Evolutionary conservation across 2,329 filamentous ascomycete species (phyloP), one percentile per base, ranked within the genome.

Genomic region (Monosporascus sp.): DNA sequence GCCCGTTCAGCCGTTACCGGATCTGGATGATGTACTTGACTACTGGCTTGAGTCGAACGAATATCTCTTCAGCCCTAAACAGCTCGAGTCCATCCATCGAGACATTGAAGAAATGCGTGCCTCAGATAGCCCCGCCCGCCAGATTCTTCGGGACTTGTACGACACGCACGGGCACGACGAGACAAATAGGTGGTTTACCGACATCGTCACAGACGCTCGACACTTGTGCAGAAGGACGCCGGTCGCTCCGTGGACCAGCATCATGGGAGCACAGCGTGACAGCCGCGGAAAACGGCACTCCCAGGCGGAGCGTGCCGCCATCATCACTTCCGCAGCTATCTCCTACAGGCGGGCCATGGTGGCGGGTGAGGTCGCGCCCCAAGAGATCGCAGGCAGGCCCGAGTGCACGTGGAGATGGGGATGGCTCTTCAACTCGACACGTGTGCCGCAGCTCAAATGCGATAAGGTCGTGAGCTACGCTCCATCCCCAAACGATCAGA

Each of bases 341-440:
- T 50, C 52, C 11, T 53, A 34, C 41, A 53, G 45, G 34, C 40
- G 38, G 5, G 52, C 52, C 17, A 26, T 50, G 19, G 27, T n/a
- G 5, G 24, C 24, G 24, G 51, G 52, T 52, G 17, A 37, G n/a
- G 37, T 55, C 17, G 50, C 49, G 40, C 50, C 53, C 16, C 40
- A 36, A 5, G 27, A 49, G 19, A 40, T 52, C 16, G 50, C 19
- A 17, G 50, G 50, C 37, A 52, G 19, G 44, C 53, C 50, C 22
- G 50, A 49, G 22, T 55, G 53, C 31, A 55, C 53, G 4, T 55
- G 45, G 44, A 19, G 45, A 8, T 52, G 50, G 50, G 24, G 40
- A 36, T 55, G 53, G 53, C 46, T 55, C 6, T 52, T 55, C 24
- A 52, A 55, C 22, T 52, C 50, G 26, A 50, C 40, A 16, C 53